Evolutionary conservation across 257 asterid species (phyloP).

Genomic region (Coffea eugenioides): DNA sequence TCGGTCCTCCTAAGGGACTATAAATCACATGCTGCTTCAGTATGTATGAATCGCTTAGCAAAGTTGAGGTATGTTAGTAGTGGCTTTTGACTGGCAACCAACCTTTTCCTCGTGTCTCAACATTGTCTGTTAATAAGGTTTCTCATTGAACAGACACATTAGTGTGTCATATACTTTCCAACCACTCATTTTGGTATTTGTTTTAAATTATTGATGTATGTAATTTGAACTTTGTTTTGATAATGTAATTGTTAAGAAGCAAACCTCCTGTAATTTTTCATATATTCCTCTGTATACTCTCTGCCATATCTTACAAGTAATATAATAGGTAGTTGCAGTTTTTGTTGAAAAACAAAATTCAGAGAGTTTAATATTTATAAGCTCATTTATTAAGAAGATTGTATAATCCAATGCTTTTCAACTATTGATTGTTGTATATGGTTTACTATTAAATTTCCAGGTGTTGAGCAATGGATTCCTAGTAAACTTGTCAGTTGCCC

Average conservation of each 20-base stretch:
- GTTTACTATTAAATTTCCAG: not conserved
- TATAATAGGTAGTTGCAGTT: not conserved
- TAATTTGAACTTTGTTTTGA: not conserved
- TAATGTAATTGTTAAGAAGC: not conserved
- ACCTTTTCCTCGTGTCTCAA: slow-evolving; percentile 11
- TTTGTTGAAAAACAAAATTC: not conserved
- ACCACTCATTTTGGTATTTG: not conserved
- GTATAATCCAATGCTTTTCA: not conserved
- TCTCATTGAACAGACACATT: not conserved
- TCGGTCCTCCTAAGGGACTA: slow-evolving; percentile 95
- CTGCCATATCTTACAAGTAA: not conserved
- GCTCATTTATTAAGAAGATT: not conserved
- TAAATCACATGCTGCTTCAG: slow-evolving; percentile 79
- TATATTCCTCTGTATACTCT: not conserved
- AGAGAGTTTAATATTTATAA: not conserved
- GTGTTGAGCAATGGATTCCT: not conserved
- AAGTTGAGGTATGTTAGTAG: slow-evolving; percentile 66
- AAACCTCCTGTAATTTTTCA: not conserved
- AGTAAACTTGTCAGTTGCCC: not conserved
- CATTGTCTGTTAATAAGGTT: not conserved
- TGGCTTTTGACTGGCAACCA: slow-evolving; percentile 11
- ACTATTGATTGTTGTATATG: not conserved
- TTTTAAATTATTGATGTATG: too few species aligned
- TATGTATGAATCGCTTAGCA: slow-evolving; percentile 96
- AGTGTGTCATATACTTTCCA: not conserved